phyloP scores from a whole-genome alignment of 2,329 filamentous ascomycete species.

The Parastagonospora nodorum region DNA sequence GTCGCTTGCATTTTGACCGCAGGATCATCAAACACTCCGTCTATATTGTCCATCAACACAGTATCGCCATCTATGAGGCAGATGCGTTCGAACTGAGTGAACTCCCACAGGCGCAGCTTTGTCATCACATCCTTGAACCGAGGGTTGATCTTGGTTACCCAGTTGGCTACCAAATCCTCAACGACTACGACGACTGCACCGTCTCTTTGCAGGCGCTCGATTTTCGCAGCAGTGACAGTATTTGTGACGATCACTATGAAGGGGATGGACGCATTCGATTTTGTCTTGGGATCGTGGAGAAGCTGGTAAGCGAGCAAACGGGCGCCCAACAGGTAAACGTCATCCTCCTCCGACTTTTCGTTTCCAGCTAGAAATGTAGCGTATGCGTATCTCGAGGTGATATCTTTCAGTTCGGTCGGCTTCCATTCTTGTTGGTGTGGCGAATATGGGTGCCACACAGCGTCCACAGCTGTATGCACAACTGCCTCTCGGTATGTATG shows the following conservation, averaged over 20 bases:
- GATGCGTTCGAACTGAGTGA: slow-evolving; percentile 38
- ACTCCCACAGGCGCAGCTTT: slow-evolving; percentile 44
- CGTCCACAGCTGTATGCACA: slow-evolving; percentile 3
- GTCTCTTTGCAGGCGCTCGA: slow-evolving; percentile 41
- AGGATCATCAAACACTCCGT: slow-evolving; percentile 41
- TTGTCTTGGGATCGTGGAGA: slow-evolving; percentile 38
- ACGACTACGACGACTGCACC: slow-evolving; percentile 44
- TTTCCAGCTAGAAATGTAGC: slow-evolving; percentile 43
- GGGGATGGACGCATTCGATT: slow-evolving; percentile 41
- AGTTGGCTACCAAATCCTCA: slow-evolving; percentile 21
- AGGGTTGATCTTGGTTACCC: slow-evolving; percentile 13
- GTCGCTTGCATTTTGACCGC: slow-evolving; percentile 30
- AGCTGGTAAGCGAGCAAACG: slow-evolving; percentile 47
- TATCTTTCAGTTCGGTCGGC: slow-evolving; percentile 9
- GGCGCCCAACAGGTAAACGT: slow-evolving; percentile 43
- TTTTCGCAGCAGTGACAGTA: slow-evolving; percentile 41
- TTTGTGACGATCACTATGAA: slow-evolving; percentile 46
- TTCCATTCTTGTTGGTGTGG: slow-evolving; percentile 1
- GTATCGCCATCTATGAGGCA: slow-evolving; percentile 44
- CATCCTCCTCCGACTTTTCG: slow-evolving; percentile 30
- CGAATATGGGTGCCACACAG: neutral
- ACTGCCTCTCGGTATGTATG: slow-evolving; percentile 5
- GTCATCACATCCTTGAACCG: slow-evolving; percentile 39
- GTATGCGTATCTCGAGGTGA: slow-evolving; percentile 40
- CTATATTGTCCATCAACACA: slow-evolving; percentile 31